Evolutionary conservation across 176 grass and related monocot genomes (phyloP), one percentile per base, ranked within the genome.

Genomic region (Rhipidocladum racemiflorum): DNA sequence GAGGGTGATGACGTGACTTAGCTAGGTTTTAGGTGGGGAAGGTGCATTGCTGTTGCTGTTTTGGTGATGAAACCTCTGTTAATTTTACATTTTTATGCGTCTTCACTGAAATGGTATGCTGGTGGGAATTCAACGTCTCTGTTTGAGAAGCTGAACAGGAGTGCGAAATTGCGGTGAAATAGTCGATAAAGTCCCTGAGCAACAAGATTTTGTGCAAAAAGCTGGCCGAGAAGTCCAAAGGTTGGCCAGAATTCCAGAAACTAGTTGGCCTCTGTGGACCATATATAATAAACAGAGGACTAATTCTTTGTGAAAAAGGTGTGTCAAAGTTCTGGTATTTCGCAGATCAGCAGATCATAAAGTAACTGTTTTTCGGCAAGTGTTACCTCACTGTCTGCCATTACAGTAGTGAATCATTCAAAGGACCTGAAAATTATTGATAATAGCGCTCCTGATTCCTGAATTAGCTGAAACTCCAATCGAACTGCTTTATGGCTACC

Each of bases 241-340:
- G 62, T 68, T 74, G 76, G 72, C 62, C 70, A n/a, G 76, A 76
- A 54, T 69, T 63, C 43, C 62, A 45, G 43, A 76, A 85, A 89
- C 15, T 5, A 67, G 62, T 28, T 54, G 82, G 40, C 39, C 28
- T 72, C 7, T 49, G 7, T 60, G 24, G 68, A 68, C 77, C 43
- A 28, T 21, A 38, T 1, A 80, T 6, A n/a, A 57, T 24, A 68
- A 34, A 18, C 12, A 28, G 67, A 67, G 4, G 42, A 6, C 27
- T 4, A 20, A 5, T 36, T 25, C 20, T 55, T 80, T 80, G 14
- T 60, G 30, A 79, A 84, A 68, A 68, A 57, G 35, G 34, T 0
- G 9, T 8, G 65, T 20, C 53, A 7, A 21, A 51, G 51, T 49
- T 74, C 29, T 1, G 46, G 36, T 10, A 45, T 18, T 71, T 60